A percentile compares a stretch with the other conserved stretches of the same genome.
Evolutionary conservation across 2,329 filamentous ascomycete species (phyloP).

Genomic region (Clathrospora elynae): DNA sequence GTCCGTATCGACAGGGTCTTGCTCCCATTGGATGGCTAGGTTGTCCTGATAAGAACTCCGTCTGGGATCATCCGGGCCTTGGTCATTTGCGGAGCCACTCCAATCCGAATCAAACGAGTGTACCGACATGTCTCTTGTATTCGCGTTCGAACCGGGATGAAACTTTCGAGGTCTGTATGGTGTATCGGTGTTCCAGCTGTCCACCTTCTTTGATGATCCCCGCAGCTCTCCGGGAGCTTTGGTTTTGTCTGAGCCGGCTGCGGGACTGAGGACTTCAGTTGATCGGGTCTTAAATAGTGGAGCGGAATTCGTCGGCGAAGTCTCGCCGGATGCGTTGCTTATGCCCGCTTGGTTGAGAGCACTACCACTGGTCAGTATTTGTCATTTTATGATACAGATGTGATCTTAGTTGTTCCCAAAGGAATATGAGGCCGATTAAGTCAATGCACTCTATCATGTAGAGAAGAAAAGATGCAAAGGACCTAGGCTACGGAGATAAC

Average conservation of each 20-base stretch:
- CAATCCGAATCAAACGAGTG: constrained; percentile 44
- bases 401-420: constrained; percentile 21
- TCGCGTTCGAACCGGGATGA: constrained; percentile 30
- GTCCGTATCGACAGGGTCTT: constrained; percentile 61
- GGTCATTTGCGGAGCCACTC: constrained; percentile 39
- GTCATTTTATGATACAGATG: constrained; percentile 30
- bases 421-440: constrained; percentile 16
- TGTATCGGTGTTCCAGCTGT: constrained; percentile 37
- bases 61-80: constrained; percentile 34
- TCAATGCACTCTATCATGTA: constrained; percentile 29
- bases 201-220: constrained; percentile 34
- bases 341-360: constrained; percentile 39
- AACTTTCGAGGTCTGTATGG: constrained; percentile 35
- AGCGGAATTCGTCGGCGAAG: constrained; percentile 39
- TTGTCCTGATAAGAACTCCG: constrained; percentile 43
- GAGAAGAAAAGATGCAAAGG: constrained; percentile 1
- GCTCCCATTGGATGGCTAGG: constrained; percentile 51
- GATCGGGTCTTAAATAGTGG: constrained; percentile 41
- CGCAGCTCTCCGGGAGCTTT: constrained; percentile 39
- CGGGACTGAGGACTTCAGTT: constrained; percentile 38
- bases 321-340: constrained; percentile 42
- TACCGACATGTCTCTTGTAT: constrained; percentile 41
- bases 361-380: constrained; percentile 41
- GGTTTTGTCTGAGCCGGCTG: constrained; percentile 36
- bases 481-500: constrained; percentile 17